Evolutionary conservation across 2,329 filamentous ascomycete species (phyloP).

Genomic region (Hymenotorrendiella dingleyae): DNA sequence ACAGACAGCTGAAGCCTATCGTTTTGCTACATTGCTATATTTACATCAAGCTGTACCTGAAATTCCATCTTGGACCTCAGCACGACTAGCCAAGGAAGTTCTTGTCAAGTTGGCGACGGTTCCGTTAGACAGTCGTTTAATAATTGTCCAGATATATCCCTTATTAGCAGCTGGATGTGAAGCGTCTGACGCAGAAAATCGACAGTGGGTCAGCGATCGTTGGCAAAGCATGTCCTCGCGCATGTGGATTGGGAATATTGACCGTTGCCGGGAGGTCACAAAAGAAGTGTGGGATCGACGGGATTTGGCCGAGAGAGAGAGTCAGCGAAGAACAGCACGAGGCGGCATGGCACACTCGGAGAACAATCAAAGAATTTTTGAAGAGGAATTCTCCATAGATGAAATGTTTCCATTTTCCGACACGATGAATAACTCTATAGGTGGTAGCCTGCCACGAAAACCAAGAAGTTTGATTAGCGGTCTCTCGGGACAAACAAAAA

Average conservation of each 20-base stretch:
- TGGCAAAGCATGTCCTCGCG: conserved; percentile 56
- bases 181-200: conserved; percentile 50
- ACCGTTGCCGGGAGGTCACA: conserved; percentile 58
- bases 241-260: conserved; percentile 62
- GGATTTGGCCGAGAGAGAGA: conserved; percentile 37
- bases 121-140: conserved; percentile 53
- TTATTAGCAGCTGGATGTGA: conserved; percentile 63
- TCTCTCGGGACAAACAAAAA: conserved; percentile 9
- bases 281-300: conserved; percentile 61
- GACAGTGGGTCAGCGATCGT: conserved; percentile 56
- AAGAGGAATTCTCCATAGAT: conserved; percentile 26
- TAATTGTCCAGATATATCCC: conserved; percentile 66
- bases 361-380: conserved; percentile 25
- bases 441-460: conserved; percentile 10
- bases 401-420: conserved; percentile 26
- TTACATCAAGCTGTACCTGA: conserved; percentile 65
- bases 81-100: conserved; percentile 55
- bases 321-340: conserved; percentile 12
- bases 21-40: conserved; percentile 60
- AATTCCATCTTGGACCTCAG: conserved; percentile 52
- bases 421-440: conserved; percentile 20
- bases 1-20: conserved; percentile 61
- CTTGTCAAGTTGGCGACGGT: conserved; percentile 58
- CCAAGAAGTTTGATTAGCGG: conserved; percentile 22
- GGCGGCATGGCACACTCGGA: conserved; percentile 21